Evolutionary conservation across 1,139 yeast species (phyloP).

Genomic region (Blastobotrys capitulatus): DNA sequence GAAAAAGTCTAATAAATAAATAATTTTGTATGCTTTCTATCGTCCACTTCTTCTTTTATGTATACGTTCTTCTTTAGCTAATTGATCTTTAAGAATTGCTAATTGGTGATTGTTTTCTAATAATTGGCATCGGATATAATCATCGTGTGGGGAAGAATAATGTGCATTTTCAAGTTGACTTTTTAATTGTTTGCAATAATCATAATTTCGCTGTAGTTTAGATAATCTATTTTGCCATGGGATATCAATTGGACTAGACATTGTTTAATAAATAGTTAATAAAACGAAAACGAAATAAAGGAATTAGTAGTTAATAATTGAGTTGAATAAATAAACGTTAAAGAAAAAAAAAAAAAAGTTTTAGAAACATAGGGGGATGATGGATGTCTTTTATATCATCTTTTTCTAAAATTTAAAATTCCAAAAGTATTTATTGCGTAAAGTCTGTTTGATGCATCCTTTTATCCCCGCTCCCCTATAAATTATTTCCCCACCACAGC

Average conservation of each 20-base stretch:
- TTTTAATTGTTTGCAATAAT: conserved; percentile 6
- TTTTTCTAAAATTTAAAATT: too few species aligned
- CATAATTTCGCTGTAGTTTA: conserved; percentile 5
- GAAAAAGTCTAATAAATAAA: neutral
- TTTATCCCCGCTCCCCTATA: too few species aligned
- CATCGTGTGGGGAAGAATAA: conserved; percentile 3
- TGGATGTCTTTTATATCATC: too few species aligned
- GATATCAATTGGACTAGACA: conserved; percentile 11
- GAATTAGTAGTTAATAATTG: neutral
- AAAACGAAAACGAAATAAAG: neutral
- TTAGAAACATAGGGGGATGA: too few species aligned
- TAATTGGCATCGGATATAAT: conserved; percentile 7
- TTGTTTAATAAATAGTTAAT: neutral
- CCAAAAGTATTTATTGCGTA: too few species aligned
- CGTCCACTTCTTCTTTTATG: neutral
- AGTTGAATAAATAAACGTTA: neutral
- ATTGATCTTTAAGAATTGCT: conserved; percentile 8
- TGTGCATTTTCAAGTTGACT: conserved; percentile 5
- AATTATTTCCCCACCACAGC: too few species aligned
- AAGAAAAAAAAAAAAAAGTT: too few species aligned
- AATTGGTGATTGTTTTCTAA: conserved; percentile 10
- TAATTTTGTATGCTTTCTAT: neutral
- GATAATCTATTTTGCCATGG: conserved; percentile 11
- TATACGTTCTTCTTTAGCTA: conserved; percentile 7
- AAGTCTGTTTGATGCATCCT: too few species aligned